These are phyloP conservation scores for Dillenia suffruticosa DNA, from an alignment of 164 flowering plant genomes.

Conservation along the genomic window DNA sequence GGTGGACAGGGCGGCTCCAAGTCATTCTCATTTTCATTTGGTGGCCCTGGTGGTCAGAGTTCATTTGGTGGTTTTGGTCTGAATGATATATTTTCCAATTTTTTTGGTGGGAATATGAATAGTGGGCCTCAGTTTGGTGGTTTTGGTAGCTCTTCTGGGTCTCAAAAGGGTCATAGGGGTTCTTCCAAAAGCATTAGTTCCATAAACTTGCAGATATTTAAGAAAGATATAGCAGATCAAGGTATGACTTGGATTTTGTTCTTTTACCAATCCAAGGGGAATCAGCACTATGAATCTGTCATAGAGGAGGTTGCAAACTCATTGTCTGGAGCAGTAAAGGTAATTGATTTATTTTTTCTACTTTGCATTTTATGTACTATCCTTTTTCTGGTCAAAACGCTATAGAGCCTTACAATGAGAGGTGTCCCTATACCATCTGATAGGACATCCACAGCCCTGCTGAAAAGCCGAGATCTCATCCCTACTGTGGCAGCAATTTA, in stretches of 20 bases:
- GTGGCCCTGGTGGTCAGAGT: constrained; percentile 45
- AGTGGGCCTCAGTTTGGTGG: constrained; percentile 44
- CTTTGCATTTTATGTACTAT: not conserved
- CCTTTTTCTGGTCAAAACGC: too few species aligned
- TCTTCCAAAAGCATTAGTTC: constrained; percentile 34
- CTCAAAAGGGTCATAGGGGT: constrained; percentile 28
- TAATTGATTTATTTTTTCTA: constrained; percentile 13
- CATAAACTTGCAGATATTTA: constrained; percentile 45
- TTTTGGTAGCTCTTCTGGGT: constrained; percentile 37
- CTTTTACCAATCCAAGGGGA: constrained; percentile 42
- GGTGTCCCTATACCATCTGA: too few species aligned
- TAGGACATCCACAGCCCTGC: too few species aligned
- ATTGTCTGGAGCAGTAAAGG: constrained; percentile 81
- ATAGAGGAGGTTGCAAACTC: constrained; percentile 56
- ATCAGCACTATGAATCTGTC: constrained; percentile 42
- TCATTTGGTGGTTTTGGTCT: constrained; percentile 50
- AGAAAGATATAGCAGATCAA: constrained; percentile 58
- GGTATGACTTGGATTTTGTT: constrained; percentile 81
- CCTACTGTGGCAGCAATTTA: not conserved
- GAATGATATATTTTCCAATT: constrained; percentile 58
- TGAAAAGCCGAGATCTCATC: too few species aligned
- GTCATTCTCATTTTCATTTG: constrained; percentile 81
- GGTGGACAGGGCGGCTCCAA: constrained; percentile 51
- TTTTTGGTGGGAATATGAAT: constrained; percentile 47
- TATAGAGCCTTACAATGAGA: too few species aligned